Evolutionary conservation across 2,329 filamentous ascomycete species (phyloP), one percentile per base, ranked within the genome.

Genomic region (Botryosphaeria dothidea): DNA sequence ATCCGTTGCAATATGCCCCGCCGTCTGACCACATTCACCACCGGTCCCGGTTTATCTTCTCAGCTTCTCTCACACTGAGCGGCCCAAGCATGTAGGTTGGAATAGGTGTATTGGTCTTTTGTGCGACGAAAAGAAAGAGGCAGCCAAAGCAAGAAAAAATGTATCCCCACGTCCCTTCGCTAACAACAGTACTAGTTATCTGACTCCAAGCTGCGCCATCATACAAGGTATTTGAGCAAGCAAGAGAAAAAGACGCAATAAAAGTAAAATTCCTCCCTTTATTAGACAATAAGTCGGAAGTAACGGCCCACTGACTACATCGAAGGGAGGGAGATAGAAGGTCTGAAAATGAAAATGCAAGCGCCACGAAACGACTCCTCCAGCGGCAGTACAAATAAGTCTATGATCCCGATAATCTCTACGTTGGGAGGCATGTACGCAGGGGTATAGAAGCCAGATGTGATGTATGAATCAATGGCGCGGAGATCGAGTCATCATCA

Each of bases 191-290:
- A 60, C 38, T 60, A 60, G 5, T 60, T 31, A 27, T 46, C 46
- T n/a, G 56, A 60, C 56, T 60, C 56, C 56, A 46, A 45, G 38
- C 56, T 57, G 38, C 56, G 56, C 56, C 56, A 60, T 60, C 56
- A 43, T 60, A 45, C 38, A 34, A 60, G 56, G 56, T 60, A 60
- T 41, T 60, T 57, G 54, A 57, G 54, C 54, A 46, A 60, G 56
- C 38, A 46, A 46, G 41, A 45, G 27, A 46, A 46, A n/a, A 60
- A 60, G n/a, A 60, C 17, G 56, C 56, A 60, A 60, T n/a, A 46
- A 56, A 57, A 36, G 34, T 21, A 60, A 34, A 46, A 43, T 41
- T 60, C 41, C 56, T 60, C 56, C 56, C 41, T 46, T 23, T 31
- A 60, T 60, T 46, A 60, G 56, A 60, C 56, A 60, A 60, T 46